Conservation (phyloP, 2,329 filamentous ascomycete genomes). For the Fusarium robinianum region DNA sequence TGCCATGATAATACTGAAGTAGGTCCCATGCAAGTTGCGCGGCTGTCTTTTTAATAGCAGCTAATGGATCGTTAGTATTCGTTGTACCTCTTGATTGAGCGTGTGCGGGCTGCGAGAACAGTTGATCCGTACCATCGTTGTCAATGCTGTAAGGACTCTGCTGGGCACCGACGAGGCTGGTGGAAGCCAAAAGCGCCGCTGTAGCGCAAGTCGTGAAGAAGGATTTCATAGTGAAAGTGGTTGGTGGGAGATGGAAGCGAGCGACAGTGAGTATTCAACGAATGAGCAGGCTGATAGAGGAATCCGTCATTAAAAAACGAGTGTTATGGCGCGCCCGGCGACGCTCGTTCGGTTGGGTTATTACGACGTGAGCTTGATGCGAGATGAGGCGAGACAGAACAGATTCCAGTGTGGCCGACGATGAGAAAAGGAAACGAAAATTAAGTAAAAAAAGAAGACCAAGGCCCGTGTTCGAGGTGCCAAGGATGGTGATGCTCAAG, state of each 20-base stretch:
- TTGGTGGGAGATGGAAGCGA: conserved; percentile 11
- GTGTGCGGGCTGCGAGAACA: background rate
- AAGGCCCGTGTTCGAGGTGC: background rate
- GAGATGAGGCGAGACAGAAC: conserved; percentile 1
- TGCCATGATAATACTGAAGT: conserved; percentile 53
- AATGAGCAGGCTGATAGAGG: too few relatives aligned
- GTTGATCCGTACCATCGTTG: conserved; percentile 23
- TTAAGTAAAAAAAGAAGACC: conserved; percentile 6
- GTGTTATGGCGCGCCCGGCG: conserved; percentile 25
- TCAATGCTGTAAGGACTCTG: conserved; percentile 34
- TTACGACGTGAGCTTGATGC: conserved; percentile 3
- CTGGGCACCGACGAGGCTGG: conserved; percentile 30
- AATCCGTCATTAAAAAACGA: conserved; percentile 9
- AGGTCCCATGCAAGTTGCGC: conserved; percentile 49
- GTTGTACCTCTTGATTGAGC: too few relatives aligned
- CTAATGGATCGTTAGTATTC: conserved; percentile 34
- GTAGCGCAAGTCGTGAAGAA: conserved; percentile 22
- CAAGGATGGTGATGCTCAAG: conserved; percentile 9
- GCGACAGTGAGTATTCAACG: conserved; percentile 6
- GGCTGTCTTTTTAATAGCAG: conserved; percentile 46
- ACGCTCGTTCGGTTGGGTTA: conserved; percentile 12
- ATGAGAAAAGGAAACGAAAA: conserved; percentile 13
- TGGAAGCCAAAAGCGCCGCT: conserved; percentile 31
- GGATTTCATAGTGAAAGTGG: conserved; percentile 30
- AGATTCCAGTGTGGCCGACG: too few relatives aligned